Percentiles rank a stretch among this genome's conserved stretches.
phyloP scores from a whole-genome alignment of 345 rosid species.

The Melaleuca alternifolia region DNA sequence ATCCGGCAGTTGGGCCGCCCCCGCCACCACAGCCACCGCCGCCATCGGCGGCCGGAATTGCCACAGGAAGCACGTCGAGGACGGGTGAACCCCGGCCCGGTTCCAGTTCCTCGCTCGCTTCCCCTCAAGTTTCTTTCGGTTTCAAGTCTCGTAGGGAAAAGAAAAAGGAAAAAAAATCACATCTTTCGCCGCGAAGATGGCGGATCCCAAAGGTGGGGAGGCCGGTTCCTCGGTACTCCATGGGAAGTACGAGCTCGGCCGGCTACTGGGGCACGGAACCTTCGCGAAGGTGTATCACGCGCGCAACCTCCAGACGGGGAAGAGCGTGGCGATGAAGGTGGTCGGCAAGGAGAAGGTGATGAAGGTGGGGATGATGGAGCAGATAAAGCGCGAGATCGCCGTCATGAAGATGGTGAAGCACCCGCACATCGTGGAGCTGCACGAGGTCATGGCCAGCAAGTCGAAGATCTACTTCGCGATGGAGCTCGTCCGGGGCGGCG shows the following conservation, averaged over 20 bases:
- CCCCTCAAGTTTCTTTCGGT: not conserved
- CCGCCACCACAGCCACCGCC: slow-evolving; percentile 28
- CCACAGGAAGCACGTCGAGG: slow-evolving; percentile 95
- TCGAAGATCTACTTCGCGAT: slow-evolving; percentile 89
- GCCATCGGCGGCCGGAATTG: slow-evolving; percentile 72
- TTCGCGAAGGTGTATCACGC: slow-evolving; percentile 88
- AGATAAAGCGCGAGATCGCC: slow-evolving; percentile 79
- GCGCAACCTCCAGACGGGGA: slow-evolving; percentile 43
- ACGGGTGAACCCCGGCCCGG: slow-evolving; percentile 60
- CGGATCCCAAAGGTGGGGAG: slow-evolving; percentile 8
- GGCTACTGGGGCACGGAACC: slow-evolving; percentile 73
- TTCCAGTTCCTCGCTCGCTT: not conserved
- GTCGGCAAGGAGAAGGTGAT: slow-evolving; percentile 85
- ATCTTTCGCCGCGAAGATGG: not conserved
- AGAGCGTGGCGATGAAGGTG: slow-evolving; percentile 76
- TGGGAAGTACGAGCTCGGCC: slow-evolving; percentile 85
- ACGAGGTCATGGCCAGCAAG: slow-evolving; percentile 94
- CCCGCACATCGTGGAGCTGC: slow-evolving; percentile 71
- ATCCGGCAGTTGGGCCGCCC: slow-evolving; percentile 20
- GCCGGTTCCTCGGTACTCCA: slow-evolving; percentile 34
- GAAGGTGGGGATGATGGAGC: slow-evolving; percentile 82
- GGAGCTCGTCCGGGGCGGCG: slow-evolving; percentile 94
- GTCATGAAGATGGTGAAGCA: slow-evolving; percentile 95
- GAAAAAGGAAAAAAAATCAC: not conserved
- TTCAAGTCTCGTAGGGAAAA: not conserved